Evolutionary conservation across 163 green algal genomes (phyloP), one percentile per base, ranked within the genome.

Genomic region (Scenedesmus sp.): DNA sequence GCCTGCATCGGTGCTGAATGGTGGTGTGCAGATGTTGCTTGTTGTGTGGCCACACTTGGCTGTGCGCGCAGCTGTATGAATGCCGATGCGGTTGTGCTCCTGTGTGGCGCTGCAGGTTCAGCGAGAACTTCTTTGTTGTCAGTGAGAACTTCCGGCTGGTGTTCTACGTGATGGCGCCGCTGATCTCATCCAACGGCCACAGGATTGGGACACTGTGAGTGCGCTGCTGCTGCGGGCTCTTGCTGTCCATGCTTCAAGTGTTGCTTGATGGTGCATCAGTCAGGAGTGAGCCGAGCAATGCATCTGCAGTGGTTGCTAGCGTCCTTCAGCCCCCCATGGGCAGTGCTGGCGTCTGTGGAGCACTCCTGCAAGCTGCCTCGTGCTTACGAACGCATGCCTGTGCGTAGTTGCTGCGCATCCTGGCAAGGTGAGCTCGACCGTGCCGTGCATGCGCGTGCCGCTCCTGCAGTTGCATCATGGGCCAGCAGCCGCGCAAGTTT

Each of bases 141-240:
- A 73, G n/a, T 22, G 40, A 81, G 35, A 33, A 68, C 53, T 92
- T 92, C 81, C 7, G 24, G 30, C 81, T 92, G 33, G 65, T 84
- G 88, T 92, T 92, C 88, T 92, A 92, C 51, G 81, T 89, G 46
- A 88, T 88, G 80, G 81, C 88, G 5, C 88, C 88, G 10, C 88
- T 92, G 44, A 61, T 92, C 9, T 81, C 65, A 61, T 51, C n/a
- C 46, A 88, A 92, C 73, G 88, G 88, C 13, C 81, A 92, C 88
- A 43, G 88, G 26, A 76, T 92, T n/a, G 88, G 87, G 3, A 91
- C 87, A 70, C 87, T 91, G 87, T 91, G 40, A 91, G 86, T 65
- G 0, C 9, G 30, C 73, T 42, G 35, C 30, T 40, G 65, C 30
- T 76, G 65, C 7, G 16, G 30, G 65, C 65, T 76, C 15, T 16